phyloP scores from a whole-genome alignment of 2,329 filamentous ascomycete species.

The Xylaria sp. region DNA sequence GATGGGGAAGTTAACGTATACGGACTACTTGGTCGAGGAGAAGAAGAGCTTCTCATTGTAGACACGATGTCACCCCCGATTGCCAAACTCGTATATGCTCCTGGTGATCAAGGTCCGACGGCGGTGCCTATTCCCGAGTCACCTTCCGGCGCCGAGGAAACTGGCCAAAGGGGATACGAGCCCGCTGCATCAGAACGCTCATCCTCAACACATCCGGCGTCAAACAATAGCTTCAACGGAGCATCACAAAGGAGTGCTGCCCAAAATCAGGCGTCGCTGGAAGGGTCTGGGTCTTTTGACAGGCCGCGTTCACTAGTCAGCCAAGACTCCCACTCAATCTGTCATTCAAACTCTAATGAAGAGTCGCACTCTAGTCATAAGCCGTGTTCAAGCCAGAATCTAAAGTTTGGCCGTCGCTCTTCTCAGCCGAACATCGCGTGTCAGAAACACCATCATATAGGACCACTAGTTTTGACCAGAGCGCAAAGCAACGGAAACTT shows the following conservation, averaged over 20 bases:
- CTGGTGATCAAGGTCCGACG: constrained; percentile 32
- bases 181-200: not conserved
- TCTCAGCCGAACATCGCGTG: no score
- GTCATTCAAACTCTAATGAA: constrained; percentile 8
- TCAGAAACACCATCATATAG: not conserved
- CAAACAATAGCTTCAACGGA: not conserved
- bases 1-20: constrained; percentile 71
- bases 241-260: not conserved
- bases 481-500: constrained; percentile 4
- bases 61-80: constrained; percentile 59
- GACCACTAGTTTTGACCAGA: not conserved
- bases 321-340: constrained; percentile 1
- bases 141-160: not conserved
- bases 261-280: not conserved
- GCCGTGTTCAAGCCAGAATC: not conserved
- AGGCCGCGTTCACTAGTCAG: constrained; percentile 3
- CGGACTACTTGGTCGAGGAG: constrained; percentile 72
- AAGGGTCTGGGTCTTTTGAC: not conserved
- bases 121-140: constrained; percentile 14
- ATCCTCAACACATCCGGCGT: not conserved
- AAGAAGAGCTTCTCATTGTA: constrained; percentile 71
- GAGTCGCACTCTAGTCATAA: not conserved
- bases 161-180: not conserved
- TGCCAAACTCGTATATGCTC: constrained; percentile 52
- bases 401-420: not conserved